Evolutionary conservation across 2,329 filamentous ascomycete genomes (phyloP).

Genomic region (Rutstroemia sydowiana): DNA sequence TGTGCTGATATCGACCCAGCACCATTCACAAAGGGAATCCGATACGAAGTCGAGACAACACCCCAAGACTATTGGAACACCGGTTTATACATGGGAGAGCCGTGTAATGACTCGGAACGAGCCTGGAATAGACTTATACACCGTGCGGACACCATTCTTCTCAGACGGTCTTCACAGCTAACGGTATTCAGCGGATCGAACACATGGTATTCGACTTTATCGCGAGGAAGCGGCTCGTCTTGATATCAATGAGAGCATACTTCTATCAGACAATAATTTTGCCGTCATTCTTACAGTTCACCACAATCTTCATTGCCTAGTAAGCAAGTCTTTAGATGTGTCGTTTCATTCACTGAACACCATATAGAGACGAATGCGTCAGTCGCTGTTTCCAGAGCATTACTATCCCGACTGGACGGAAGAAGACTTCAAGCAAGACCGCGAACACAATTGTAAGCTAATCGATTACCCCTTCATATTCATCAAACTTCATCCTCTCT

Average conservation of each 20-base stretch:
- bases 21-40: background rate
- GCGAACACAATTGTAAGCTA: background rate
- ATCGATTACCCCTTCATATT: background rate
- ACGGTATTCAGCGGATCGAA: background rate
- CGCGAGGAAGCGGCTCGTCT: conserved; percentile 1
- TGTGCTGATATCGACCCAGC: background rate
- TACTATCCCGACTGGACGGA: conserved; percentile 8
- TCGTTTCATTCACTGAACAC: background rate
- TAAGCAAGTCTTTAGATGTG: background rate
- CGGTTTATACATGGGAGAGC: conserved; percentile 1
- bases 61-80: conserved; percentile 1
- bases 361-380: conserved; percentile 2
- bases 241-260: conserved; percentile 6
- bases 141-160: background rate
- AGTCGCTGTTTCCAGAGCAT: background rate
- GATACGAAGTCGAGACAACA: background rate
- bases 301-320: conserved; percentile 5
- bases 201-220: conserved; percentile 1
- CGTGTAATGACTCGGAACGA: conserved; percentile 4
- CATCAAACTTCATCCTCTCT: background rate
- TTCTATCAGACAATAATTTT: background rate
- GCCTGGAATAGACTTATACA: conserved; percentile 8
- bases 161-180: background rate
- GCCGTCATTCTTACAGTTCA: conserved; percentile 6
- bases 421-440: background rate